Evolutionary conservation across 768 basidiomycete genomes (phyloP).

Genomic region (Podaxis sp.): DNA sequence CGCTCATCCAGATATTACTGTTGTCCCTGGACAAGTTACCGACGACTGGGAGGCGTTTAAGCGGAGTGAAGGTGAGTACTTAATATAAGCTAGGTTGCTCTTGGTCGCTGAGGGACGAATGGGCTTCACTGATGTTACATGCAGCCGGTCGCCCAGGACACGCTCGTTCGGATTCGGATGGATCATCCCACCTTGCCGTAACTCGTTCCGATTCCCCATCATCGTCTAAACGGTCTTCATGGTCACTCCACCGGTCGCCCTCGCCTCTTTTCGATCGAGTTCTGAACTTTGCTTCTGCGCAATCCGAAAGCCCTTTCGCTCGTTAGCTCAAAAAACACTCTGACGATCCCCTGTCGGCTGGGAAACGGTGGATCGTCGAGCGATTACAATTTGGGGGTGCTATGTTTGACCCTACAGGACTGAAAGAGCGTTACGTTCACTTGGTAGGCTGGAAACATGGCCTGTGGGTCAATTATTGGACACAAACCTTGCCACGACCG

Average conservation of each 20-base stretch:
- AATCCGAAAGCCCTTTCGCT: conserved; percentile 43
- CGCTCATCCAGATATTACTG: conserved; percentile 38
- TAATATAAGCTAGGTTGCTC: neutral
- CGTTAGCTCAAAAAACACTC: conserved; percentile 55
- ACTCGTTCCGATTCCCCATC: conserved; percentile 16
- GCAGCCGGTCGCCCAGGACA: neutral
- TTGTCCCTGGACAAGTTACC: conserved; percentile 45
- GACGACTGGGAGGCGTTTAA: conserved; percentile 52
- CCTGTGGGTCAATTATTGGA: conserved; percentile 63
- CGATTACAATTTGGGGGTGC: conserved; percentile 57
- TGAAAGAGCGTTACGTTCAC: conserved; percentile 47
- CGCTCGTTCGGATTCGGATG: conserved; percentile 12
- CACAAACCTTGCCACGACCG: conserved; percentile 36
- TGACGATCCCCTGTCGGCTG: conserved; percentile 47
- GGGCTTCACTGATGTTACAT: neutral
- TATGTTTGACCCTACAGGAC: conserved; percentile 55
- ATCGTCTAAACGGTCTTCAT: conserved; percentile 10
- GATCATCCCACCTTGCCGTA: conserved; percentile 17
- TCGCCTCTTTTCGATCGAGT: conserved; percentile 35
- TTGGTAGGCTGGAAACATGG: conserved; percentile 53
- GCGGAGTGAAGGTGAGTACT: conserved; percentile 26
- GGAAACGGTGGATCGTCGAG: conserved; percentile 52
- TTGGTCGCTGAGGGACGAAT: neutral
- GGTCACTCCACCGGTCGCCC: conserved; percentile 21
- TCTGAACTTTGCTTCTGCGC: conserved; percentile 37